A percentile compares a stretch with the other conserved stretches of the same genome.
Evolutionary conservation across 1,284 basidiomycete genomes (phyloP).

Genomic region (Marasmius oreades): DNA sequence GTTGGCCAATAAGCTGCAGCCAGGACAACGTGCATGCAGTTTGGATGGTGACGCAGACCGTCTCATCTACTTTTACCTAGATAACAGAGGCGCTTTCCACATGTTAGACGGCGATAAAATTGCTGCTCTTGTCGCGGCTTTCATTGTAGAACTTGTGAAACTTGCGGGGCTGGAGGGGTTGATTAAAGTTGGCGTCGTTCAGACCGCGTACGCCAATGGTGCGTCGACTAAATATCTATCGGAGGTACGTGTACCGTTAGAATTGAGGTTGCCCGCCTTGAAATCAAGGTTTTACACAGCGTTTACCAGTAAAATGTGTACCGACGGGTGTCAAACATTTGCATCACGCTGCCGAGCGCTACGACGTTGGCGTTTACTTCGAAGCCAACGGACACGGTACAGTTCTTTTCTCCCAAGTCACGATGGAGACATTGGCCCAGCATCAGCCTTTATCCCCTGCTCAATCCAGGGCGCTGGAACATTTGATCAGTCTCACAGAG

Average conservation of each 20-base stretch:
- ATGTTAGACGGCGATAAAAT: conserved; percentile 99
- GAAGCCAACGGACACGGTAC: conserved; percentile 99
- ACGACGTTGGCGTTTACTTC: conserved; percentile 96
- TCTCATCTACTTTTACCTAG: conserved; percentile 92
- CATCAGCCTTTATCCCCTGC: conserved; percentile 78
- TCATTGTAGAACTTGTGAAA: conserved; percentile 89
- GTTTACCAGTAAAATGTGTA: conserved; percentile 92
- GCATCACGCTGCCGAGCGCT: conserved; percentile 95
- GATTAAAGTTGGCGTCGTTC: conserved; percentile 89
- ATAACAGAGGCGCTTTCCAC: conserved; percentile 76
- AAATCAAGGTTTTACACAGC: conserved; percentile 38
- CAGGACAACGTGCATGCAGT: conserved; percentile 84
- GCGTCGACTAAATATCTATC: conserved; percentile 91
- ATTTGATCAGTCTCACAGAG: conserved; percentile 74
- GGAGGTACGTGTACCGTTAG: conserved; percentile 46
- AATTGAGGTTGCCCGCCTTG: conserved; percentile 1
- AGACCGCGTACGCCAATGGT: conserved; percentile 99
- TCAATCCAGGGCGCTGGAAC: conserved; percentile 73
- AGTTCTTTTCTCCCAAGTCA: conserved; percentile 85
- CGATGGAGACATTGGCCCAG: conserved; percentile 56
- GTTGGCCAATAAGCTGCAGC: conserved; percentile 53
- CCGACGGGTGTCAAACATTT: conserved; percentile 98
- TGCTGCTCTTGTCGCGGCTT: conserved; percentile 89
- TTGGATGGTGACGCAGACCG: conserved; percentile 98
- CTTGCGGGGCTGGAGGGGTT: conserved; percentile 71